These are phyloP conservation scores for Viola pubescens DNA, from an alignment of 441 rosid species.

Conservation along the genomic window DNA sequence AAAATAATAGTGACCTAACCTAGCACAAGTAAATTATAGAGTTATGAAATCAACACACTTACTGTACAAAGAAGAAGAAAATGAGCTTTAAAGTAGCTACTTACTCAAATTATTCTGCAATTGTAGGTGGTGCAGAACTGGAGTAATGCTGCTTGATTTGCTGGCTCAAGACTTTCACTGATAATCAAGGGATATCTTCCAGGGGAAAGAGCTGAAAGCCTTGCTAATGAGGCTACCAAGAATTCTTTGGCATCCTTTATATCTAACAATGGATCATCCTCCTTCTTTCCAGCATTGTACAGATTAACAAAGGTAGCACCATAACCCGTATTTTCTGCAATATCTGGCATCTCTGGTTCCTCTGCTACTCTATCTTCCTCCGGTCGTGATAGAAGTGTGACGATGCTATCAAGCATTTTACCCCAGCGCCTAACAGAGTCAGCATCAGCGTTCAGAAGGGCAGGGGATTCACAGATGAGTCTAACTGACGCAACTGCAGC, in stretches of 20 bases:
- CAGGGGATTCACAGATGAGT: conserved; percentile 76
- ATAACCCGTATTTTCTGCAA: conserved; percentile 69
- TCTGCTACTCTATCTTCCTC: conserved; percentile 71
- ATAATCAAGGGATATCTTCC: conserved; percentile 73
- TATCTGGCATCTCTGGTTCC: conserved; percentile 88
- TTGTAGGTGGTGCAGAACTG: conserved; percentile 59
- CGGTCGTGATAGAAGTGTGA: conserved; percentile 72
- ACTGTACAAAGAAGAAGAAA: not conserved
- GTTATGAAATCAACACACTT: not conserved
- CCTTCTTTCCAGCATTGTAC: conserved; percentile 79
- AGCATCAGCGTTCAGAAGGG: conserved; percentile 59
- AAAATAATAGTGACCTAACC: not conserved
- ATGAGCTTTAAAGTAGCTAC: conserved; percentile 14
- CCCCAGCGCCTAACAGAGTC: conserved; percentile 62
- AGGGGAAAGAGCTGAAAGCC: conserved; percentile 54
- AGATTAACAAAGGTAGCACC: conserved; percentile 74
- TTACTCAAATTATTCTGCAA: conserved; percentile 55
- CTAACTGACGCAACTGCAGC: conserved; percentile 75
- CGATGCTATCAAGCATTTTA: conserved; percentile 68
- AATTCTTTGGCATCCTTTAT: conserved; percentile 73
- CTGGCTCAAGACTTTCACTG: conserved; percentile 55
- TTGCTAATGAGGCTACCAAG: conserved; percentile 56
- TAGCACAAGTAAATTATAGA: not conserved
- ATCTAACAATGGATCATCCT: conserved; percentile 78
- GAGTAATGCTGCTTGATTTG: conserved; percentile 59